A percentile compares a stretch with the other conserved stretches of the same genome.
These are phyloP conservation scores for Opeltia flavorubescens DNA, from an alignment of 495 filamentous ascomycete species.

Conservation along the genomic window DNA sequence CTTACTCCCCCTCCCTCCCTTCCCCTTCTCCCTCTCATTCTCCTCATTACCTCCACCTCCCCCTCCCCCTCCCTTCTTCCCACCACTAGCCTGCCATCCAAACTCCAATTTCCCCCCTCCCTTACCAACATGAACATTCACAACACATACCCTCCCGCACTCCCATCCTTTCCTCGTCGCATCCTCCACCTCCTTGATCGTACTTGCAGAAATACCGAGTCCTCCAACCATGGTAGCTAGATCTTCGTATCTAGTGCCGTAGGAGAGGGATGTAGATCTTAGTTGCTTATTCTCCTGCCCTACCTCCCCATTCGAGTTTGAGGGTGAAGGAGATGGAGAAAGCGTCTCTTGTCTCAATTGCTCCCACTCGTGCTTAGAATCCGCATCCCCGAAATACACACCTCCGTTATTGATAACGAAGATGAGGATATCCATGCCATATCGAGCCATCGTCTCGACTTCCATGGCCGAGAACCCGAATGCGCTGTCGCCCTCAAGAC, in stretches of 20 bases:
- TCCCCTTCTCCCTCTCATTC: slow-evolving; percentile 1
- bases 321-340: neutral
- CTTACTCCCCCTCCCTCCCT: neutral
- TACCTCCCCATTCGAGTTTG: slow-evolving; percentile 13
- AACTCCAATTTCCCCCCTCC: slow-evolving; percentile 34
- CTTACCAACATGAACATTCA: slow-evolving; percentile 48
- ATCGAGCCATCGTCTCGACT: slow-evolving; percentile 51
- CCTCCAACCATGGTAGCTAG: slow-evolving; percentile 44
- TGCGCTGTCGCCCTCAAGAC: slow-evolving; percentile 47
- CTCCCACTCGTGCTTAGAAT: slow-evolving; percentile 26
- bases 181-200: slow-evolving; percentile 34
- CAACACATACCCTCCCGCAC: slow-evolving; percentile 30
- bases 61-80: neutral
- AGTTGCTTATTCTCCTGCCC: slow-evolving; percentile 30
- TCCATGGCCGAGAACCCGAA: slow-evolving; percentile 52
- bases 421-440: slow-evolving; percentile 45
- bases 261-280: slow-evolving; percentile 41
- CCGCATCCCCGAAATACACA: slow-evolving; percentile 44
- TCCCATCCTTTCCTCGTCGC: slow-evolving; percentile 40
- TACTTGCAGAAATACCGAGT: slow-evolving; percentile 37
- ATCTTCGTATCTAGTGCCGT: slow-evolving; percentile 44
- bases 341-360: slow-evolving; percentile 18
- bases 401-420: slow-evolving; percentile 54
- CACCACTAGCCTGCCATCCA: slow-evolving; percentile 15
- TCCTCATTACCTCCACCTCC: neutral